phyloP scores from a whole-genome alignment of 345 rosid genomes.

The Linum trigynum region DNA sequence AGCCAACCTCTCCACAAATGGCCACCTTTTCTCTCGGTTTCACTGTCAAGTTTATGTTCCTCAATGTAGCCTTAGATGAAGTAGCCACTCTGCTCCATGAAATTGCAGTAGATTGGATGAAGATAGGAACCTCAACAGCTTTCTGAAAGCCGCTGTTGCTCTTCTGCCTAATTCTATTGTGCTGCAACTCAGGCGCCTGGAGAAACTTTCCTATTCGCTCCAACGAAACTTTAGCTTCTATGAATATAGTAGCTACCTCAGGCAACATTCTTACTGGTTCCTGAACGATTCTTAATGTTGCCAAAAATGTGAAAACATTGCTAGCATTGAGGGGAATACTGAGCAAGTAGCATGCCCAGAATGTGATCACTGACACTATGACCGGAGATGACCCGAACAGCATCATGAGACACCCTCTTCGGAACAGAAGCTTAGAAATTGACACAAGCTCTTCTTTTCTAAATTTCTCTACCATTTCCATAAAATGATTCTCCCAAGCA shows the following conservation, averaged over 20 bases:
- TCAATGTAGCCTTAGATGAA: constrained; percentile 23
- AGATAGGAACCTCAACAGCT: constrained; percentile 10
- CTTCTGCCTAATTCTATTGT: constrained; percentile 16
- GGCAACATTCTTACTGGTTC: constrained; percentile 43
- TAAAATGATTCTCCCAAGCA: constrained; percentile 55
- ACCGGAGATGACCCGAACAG: constrained; percentile 39
- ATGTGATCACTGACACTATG: constrained; percentile 32
- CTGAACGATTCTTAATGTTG: constrained; percentile 35
- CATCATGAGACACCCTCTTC: constrained; percentile 26
- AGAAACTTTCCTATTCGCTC: constrained; percentile 36
- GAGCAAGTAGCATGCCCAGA: constrained; percentile 40
- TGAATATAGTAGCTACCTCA: constrained; percentile 28
- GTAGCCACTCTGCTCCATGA: constrained; percentile 33
- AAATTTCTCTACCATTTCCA: constrained; percentile 24
- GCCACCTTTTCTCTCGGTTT: constrained; percentile 38
- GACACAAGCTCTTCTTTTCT: constrained; percentile 34
- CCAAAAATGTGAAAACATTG: constrained; percentile 43
- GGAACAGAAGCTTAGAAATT: constrained; percentile 19
- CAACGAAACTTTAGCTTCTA: constrained; percentile 46
- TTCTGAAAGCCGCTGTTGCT: background rate
- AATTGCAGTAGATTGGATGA: constrained; percentile 25
- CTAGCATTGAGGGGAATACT: constrained; percentile 32
- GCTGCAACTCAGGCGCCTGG: constrained; percentile 32
- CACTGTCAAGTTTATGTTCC: constrained; percentile 28
- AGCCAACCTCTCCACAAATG: constrained; percentile 57